These are phyloP conservation scores for Triticum dicoccoides DNA, from an alignment of 176 grass and related monocot genomes.

Conservation along the genomic window DNA sequence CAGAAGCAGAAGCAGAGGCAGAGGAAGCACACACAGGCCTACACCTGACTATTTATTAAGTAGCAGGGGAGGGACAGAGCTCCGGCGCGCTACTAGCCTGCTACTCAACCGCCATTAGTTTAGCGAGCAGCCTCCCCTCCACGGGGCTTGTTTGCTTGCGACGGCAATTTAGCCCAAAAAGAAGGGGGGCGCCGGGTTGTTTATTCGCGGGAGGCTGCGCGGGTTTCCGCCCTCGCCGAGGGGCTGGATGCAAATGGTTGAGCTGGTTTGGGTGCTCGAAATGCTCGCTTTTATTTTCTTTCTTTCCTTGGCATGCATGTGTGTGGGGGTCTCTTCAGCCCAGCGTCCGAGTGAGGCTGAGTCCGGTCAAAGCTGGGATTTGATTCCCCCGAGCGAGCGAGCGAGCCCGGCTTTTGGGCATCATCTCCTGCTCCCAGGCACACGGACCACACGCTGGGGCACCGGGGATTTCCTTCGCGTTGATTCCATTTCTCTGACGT, in stretches of 20 bases:
- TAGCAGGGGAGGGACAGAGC: not conserved
- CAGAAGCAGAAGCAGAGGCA: slow-evolving; percentile 24
- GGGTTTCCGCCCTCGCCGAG: not conserved
- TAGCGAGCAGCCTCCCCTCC: not conserved
- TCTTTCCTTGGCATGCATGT: not conserved
- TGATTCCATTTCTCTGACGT: not conserved
- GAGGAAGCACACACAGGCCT: slow-evolving; percentile 28
- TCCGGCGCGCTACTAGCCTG: not conserved
- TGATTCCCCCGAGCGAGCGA: slow-evolving; percentile 44
- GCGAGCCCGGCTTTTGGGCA: slow-evolving; percentile 55
- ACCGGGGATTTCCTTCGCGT: not conserved
- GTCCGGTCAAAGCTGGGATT: slow-evolving; percentile 76
- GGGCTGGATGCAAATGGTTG: slow-evolving; percentile 7
- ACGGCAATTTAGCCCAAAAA: slow-evolving; percentile 38
- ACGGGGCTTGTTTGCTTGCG: slow-evolving; percentile 42
- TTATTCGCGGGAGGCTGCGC: not conserved
- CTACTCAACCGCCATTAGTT: slow-evolving; percentile 39
- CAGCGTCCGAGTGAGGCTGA: slow-evolving; percentile 36
- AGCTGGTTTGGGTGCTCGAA: not conserved
- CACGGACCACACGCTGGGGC: not conserved
- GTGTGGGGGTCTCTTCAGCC: not conserved
- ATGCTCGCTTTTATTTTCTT: not conserved
- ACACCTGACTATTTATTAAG: slow-evolving; percentile 50
- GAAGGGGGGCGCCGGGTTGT: slow-evolving; percentile 5
- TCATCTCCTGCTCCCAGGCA: slow-evolving; percentile 2